Percentiles rank a stretch among this genome's conserved stretches.
Conservation (phyloP, 345 rosid genomes). For the Lepidium didymum region DNA sequence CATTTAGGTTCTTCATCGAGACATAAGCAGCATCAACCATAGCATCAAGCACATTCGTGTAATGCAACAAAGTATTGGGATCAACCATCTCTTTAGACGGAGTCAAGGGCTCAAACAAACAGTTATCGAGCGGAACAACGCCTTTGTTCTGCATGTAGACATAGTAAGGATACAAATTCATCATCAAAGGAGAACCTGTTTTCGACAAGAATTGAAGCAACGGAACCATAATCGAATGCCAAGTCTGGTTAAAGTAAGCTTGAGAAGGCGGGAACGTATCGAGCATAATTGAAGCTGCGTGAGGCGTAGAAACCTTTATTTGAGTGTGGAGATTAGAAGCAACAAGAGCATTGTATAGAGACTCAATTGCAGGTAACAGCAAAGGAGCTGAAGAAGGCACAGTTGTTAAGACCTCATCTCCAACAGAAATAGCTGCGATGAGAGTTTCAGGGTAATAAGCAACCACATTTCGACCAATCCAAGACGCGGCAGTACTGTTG, state of each 20-base stretch:
- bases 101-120: conserved; percentile 82
- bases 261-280: conserved; percentile 95
- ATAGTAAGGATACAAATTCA: conserved; percentile 96
- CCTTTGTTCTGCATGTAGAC: conserved; percentile 96
- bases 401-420: conserved; percentile 89
- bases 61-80: conserved; percentile 88
- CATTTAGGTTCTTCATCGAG: conserved; percentile 83
- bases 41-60: conserved; percentile 91
- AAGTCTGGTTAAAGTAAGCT: conserved; percentile 86
- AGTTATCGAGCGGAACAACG: conserved; percentile 84
- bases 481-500: conserved; percentile 76
- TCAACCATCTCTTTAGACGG: conserved; percentile 97
- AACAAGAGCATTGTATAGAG: conserved; percentile 77
- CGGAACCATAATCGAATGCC: conserved; percentile 57
- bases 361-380: conserved; percentile 75
- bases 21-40: conserved; percentile 91
- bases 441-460: conserved; percentile 75
- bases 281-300: conserved; percentile 69
- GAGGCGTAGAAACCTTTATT: conserved; percentile 92
- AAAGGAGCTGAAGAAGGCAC: conserved; percentile 82
- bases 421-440: conserved; percentile 71
- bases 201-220: conserved; percentile 74
- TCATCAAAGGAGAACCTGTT: conserved; percentile 85
- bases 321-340: conserved; percentile 81
- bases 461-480: conserved; percentile 75